Conservation (phyloP, 495 filamentous ascomycete genomes). For the Wilcoxina mikolae region DNA sequence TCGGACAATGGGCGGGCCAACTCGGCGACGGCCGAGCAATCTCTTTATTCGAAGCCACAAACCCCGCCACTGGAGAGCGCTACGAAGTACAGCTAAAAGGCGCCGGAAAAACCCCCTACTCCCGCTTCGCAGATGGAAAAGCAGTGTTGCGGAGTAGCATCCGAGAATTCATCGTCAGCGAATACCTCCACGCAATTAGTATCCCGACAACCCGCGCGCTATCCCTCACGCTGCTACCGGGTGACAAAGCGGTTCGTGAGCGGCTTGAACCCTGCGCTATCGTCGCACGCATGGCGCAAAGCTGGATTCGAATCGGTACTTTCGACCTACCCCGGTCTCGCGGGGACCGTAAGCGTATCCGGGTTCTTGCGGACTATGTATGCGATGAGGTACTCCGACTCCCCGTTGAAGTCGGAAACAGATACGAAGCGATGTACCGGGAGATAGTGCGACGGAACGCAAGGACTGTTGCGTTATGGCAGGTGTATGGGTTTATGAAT, state of each 20-base stretch:
- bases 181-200: conserved; percentile 64
- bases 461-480: conserved; percentile 80
- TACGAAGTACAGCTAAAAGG: conserved; percentile 93
- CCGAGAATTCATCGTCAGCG: conserved; percentile 81
- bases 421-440: conserved; percentile 73
- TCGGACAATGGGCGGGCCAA: conserved; percentile 86
- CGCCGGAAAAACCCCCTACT: conserved; percentile 84
- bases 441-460: conserved; percentile 80
- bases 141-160: conserved; percentile 84
- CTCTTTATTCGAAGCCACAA: conserved; percentile 78
- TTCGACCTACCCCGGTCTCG: conserved; percentile 75
- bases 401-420: conserved; percentile 48
- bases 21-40: conserved; percentile 91
- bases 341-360: conserved; percentile 58
- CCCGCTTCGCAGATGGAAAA: conserved; percentile 92
- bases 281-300: conserved; percentile 77
- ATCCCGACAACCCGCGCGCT: conserved; percentile 81
- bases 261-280: conserved; percentile 85
- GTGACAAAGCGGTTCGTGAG: conserved; percentile 60
- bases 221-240: conserved; percentile 59
- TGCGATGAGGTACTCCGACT: conserved; percentile 74
- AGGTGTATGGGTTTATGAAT: conserved; percentile 96
- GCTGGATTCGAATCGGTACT: conserved; percentile 84
- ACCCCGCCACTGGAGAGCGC: conserved; percentile 50
- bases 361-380: conserved; percentile 61